These are phyloP conservation scores for Talaromyces stipitatus DNA, from an alignment of 495 filamentous ascomycete species.

Conservation along the genomic window DNA sequence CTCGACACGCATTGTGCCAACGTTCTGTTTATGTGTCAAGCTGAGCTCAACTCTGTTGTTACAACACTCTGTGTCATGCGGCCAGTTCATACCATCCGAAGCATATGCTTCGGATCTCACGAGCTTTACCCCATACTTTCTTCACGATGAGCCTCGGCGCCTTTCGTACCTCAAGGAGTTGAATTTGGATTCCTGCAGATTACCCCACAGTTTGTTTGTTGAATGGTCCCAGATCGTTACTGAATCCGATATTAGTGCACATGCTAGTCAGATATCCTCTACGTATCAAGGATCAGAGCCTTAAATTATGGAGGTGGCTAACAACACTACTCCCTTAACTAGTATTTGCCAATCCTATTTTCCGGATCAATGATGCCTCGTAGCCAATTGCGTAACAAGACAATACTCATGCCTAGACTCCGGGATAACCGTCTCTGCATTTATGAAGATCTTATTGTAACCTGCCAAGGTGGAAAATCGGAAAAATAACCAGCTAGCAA, in stretches of 20 bases:
- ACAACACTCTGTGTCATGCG: not conserved
- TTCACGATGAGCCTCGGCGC: not conserved
- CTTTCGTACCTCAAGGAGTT: not conserved
- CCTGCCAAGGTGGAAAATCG: too few species aligned
- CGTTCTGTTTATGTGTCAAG: not conserved
- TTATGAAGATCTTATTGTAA: too few species aligned
- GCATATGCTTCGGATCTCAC: not conserved
- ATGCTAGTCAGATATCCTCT: not conserved
- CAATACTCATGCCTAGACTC: too few species aligned
- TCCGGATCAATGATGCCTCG: too few species aligned
- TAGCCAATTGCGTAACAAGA: too few species aligned
- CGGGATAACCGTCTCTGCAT: too few species aligned
- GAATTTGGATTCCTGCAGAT: not conserved
- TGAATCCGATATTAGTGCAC: not conserved
- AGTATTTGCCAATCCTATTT: too few species aligned
- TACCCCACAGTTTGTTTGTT: not conserved
- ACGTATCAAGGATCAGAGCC: not conserved
- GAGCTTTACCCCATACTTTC: not conserved
- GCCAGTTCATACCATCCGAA: not conserved
- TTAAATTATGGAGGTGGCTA: not conserved
- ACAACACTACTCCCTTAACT: not conserved
- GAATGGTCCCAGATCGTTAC: not conserved
- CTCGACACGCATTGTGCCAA: not conserved
- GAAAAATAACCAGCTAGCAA: too few species aligned
- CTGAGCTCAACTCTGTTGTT: not conserved